A percentile compares a stretch with the other conserved stretches of the same genome.
Evolutionary conservation across 139 green algal genomes (phyloP).

Genomic region (Chlorella sorokiniana): DNA sequence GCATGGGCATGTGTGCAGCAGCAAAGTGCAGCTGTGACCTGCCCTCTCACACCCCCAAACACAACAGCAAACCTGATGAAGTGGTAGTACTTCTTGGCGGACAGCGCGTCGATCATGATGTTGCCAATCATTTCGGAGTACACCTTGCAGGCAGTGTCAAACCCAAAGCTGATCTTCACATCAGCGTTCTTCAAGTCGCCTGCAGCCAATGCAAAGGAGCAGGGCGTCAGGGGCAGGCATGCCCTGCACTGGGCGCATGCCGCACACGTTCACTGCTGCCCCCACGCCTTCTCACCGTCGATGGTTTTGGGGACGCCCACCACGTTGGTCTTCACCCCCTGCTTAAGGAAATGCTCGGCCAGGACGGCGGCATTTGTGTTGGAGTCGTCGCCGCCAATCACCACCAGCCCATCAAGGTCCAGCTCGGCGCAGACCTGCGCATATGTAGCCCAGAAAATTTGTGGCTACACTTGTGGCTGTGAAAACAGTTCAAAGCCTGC

Average conservation of each 20-base stretch:
- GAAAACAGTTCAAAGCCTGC: background rate
- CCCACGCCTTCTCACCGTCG: slow-evolving; percentile 41
- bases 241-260: background rate
- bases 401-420: slow-evolving; percentile 62
- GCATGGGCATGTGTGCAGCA: background rate
- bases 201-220: background rate
- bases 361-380: slow-evolving; percentile 75
- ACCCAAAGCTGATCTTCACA: slow-evolving; percentile 67
- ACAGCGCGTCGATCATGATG: slow-evolving; percentile 59
- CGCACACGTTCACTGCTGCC: background rate
- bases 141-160: slow-evolving; percentile 78
- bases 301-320: slow-evolving; percentile 78
- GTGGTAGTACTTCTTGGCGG: slow-evolving; percentile 71
- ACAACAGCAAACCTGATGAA: slow-evolving; percentile 53
- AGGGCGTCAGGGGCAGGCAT: background rate
- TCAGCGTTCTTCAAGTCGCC: slow-evolving; percentile 66
- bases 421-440: slow-evolving; percentile 25
- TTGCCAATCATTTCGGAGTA: slow-evolving; percentile 72
- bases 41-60: background rate
- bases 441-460: background rate
- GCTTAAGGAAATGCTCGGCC: slow-evolving; percentile 51
- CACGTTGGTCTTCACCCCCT: slow-evolving; percentile 47
- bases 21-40: too few relatives aligned
- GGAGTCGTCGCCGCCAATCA: slow-evolving; percentile 73
- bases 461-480: background rate